Percentiles rank a stretch among this genome's conserved stretches.
phyloP scores from a whole-genome alignment of 106 monocot genomes.

The Triglochin maritima region DNA sequence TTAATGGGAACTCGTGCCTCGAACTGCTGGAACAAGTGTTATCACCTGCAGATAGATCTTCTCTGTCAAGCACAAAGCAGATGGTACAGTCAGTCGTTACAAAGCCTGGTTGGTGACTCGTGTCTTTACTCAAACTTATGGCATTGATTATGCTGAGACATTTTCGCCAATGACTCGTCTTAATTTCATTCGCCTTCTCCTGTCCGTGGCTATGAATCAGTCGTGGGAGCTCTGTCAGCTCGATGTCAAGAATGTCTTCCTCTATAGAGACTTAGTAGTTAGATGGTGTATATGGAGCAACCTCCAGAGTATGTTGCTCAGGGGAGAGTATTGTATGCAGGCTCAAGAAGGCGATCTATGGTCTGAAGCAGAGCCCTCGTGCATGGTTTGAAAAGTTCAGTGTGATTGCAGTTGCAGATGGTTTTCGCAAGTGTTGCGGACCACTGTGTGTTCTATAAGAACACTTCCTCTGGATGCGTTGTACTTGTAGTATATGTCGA shows the following conservation, averaged over 20 bases:
- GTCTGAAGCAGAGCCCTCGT: not conserved
- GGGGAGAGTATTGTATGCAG: not conserved
- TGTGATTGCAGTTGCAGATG: not conserved
- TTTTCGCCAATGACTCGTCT: too few relatives aligned
- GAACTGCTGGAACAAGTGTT: too few relatives aligned
- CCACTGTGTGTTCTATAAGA: not conserved
- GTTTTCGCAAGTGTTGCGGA: not conserved
- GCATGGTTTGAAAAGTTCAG: constrained; percentile 4
- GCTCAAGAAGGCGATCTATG: not conserved
- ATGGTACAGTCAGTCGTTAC: too few relatives aligned
- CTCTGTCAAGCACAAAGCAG: too few relatives aligned
- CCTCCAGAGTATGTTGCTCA: not conserved
- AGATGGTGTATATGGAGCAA: not conserved
- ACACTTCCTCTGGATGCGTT: not conserved
- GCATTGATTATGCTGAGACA: too few relatives aligned
- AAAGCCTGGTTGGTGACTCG: too few relatives aligned
- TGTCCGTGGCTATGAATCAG: too few relatives aligned
- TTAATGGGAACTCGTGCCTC: too few relatives aligned
- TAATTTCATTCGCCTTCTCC: too few relatives aligned
- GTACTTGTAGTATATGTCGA: not conserved
- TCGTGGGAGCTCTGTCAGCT: not conserved
- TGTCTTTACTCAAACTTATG: too few relatives aligned
- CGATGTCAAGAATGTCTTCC: not conserved
- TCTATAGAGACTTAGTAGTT: not conserved
- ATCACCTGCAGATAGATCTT: too few relatives aligned